Base-by-base conservation (phyloP, 352 stramenopile genomes). In the Pythium rishiriense region DNA sequence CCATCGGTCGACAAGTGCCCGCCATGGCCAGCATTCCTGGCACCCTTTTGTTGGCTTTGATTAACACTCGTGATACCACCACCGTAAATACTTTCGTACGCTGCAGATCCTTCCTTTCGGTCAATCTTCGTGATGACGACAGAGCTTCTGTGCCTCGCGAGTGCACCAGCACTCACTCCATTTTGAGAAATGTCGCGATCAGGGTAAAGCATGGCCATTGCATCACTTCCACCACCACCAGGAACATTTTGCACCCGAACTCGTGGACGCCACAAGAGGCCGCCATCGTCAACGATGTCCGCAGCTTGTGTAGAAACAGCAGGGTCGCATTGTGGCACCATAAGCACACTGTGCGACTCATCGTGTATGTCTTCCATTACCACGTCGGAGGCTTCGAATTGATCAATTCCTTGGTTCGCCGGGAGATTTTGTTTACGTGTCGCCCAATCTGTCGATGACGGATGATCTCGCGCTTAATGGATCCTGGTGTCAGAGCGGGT, bases 151-250 rank as follows among this genome's bases (percentile, higher is more conserved):
- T 25, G 35, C 52, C 46, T 17, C 17, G 25, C n/a, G 0, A 35
- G 3, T n/a, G 19, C 12, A 39, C 22, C 21, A 5, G 41, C 22
- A 41, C 17, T 6, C 12, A 22, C 2, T 8, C 21, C 21, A 10
- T 1, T 12, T 29, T 19, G 43, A n/a, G 39, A 14, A 22, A 17
- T 43, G 5, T 19, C 10, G 11, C 31, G 45, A 43, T 55, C 56
- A 19, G 61, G 52, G n/a, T 68, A 68, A 8, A 68, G 46, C n/a
- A 28, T 24, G 2, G 19, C n/a, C 51, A 35, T 24, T 15, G 64
- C 45, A 25, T 70, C 50, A 7, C 37, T 24, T 55, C 64, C 64
- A 21, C 64, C 64, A 35, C 64, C 64, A 21, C 64, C 64, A 19
- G 57, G 55, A 43, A 62, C 43, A 3, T 65, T 54, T 14, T 52